A percentile compares a stretch with the other conserved stretches of the same genome.
Conservation (phyloP, 768 basidiomycete genomes). For the Crepidotus variabilis region DNA sequence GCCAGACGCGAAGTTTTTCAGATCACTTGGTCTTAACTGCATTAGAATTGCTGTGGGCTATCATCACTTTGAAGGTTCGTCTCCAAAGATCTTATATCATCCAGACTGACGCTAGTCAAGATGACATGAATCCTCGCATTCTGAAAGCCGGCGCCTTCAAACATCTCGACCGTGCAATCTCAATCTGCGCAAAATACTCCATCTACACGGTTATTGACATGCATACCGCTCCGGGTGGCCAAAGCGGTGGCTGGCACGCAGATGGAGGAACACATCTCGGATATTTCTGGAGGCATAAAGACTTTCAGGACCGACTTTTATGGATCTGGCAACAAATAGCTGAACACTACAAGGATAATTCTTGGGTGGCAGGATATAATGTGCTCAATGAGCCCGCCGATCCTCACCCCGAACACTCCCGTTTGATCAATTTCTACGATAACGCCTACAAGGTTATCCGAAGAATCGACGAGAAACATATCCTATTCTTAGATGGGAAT, state of each 20-base stretch:
- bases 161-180: slow-evolving; percentile 76
- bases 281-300: slow-evolving; percentile 77
- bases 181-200: slow-evolving; percentile 63
- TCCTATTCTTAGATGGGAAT: slow-evolving; percentile 80
- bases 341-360: slow-evolving; percentile 65
- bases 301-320: slow-evolving; percentile 75
- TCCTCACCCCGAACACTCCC: slow-evolving; percentile 45
- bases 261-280: slow-evolving; percentile 66
- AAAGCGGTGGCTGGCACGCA: slow-evolving; percentile 80
- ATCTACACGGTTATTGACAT: slow-evolving; percentile 82
- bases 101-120: slow-evolving; percentile 13
- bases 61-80: slow-evolving; percentile 58
- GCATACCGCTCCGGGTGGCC: slow-evolving; percentile 72
- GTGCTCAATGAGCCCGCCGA: slow-evolving; percentile 82
- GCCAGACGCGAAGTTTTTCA: slow-evolving; percentile 70
- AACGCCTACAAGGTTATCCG: slow-evolving; percentile 67
- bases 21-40: slow-evolving; percentile 73
- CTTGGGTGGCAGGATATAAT: slow-evolving; percentile 85
- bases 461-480: slow-evolving; percentile 62
- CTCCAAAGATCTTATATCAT: background rate
- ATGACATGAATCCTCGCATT: slow-evolving; percentile 81
- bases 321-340: slow-evolving; percentile 79
- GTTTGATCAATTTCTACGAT: slow-evolving; percentile 64
- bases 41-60: slow-evolving; percentile 76
- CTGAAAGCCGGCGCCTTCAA: slow-evolving; percentile 76